Evolutionary conservation across 805 yeast species (phyloP).

Genomic region (Hanseniaspora nectarophila): DNA sequence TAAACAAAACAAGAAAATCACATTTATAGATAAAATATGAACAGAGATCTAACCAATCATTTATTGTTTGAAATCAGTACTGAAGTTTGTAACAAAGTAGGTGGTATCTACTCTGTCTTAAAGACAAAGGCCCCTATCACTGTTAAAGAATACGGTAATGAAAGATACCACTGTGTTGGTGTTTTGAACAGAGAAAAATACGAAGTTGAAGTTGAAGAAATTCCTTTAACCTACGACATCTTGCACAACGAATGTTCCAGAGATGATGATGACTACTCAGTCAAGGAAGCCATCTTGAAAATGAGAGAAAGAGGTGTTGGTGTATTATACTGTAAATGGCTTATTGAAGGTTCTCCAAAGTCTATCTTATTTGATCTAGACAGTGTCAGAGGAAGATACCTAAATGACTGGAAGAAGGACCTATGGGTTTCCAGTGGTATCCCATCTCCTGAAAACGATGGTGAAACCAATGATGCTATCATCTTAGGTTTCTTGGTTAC

Average conservation of each 20-base stretch:
- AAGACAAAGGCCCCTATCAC: slow-evolving; percentile 96
- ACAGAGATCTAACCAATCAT: slow-evolving; percentile 79
- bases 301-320: slow-evolving; percentile 75
- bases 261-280: slow-evolving; percentile 24
- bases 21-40: slow-evolving; percentile 33
- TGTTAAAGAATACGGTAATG: slow-evolving; percentile 71
- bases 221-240: slow-evolving; percentile 42
- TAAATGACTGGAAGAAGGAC: slow-evolving; percentile 91
- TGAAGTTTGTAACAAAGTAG: slow-evolving; percentile 94
- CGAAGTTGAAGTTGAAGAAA: slow-evolving; percentile 69
- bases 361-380: slow-evolving; percentile 78
- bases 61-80: slow-evolving; percentile 89
- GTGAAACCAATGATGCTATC: slow-evolving; percentile 85
- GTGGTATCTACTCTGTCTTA: slow-evolving; percentile 93
- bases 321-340: slow-evolving; percentile 88
- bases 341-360: slow-evolving; percentile 93
- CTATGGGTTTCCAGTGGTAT: slow-evolving; percentile 84
- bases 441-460: slow-evolving; percentile 83
- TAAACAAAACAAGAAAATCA: too few species aligned
- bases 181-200: slow-evolving; percentile 67
- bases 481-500: slow-evolving; percentile 86
- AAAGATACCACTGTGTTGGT: slow-evolving; percentile 76
- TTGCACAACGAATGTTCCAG: slow-evolving; percentile 18
- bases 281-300: slow-evolving; percentile 55
- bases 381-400: slow-evolving; percentile 39